Base-by-base conservation (phyloP, 2,329 filamentous ascomycete genomes). In the Blastomyces silverae region DNA sequence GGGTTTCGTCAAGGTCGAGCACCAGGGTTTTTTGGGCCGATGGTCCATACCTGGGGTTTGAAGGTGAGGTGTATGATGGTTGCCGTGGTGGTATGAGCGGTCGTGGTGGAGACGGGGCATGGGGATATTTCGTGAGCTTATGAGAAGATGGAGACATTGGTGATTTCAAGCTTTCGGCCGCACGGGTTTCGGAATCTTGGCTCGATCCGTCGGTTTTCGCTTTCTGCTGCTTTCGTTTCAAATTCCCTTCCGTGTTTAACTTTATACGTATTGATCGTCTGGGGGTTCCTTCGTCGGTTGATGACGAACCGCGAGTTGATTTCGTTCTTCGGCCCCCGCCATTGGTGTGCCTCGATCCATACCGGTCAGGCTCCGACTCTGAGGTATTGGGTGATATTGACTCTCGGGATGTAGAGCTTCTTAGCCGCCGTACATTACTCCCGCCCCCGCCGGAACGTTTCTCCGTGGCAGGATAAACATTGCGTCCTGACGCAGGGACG, bases 1-100 rank as follows among this genome's bases (percentile, higher is more conserved):
- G 80, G 0, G 94, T 99, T 78, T 99, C 94, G 77, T 99, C 94
- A 22, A 99, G 85, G 75, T 99, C 94, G 62, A 99, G 83, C 68
- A 99, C 92, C 66, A 99, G 79, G 0, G 94, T 99, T 82, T 99
- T 99, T 73, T 94, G 89, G 66, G 88, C 87, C 57, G 85, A 80
- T 61, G 71, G 73, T 37, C 77, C 71, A 65, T 71, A 72, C 25
- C 61, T 53, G 64, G 73, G 71, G 50, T 61, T 61, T 77, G 70
- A 77, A 71, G 65, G 83, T 74, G 67, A 84, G 53, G 91, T 84
- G 74, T 96, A 97, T 0, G 92, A 97, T 25, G 92, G 91, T 72
- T 96, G 90, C 64, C 92, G 88, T 67, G 88, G 86, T 37, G 94
- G 94, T 64, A 99, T 90, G 61, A 99, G 81, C 3, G 94, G 94